Evolutionary conservation across 2,329 filamentous ascomycete genomes (phyloP), one percentile per base, ranked within the genome.

Genomic region (Cordyceps fumosorosea): DNA sequence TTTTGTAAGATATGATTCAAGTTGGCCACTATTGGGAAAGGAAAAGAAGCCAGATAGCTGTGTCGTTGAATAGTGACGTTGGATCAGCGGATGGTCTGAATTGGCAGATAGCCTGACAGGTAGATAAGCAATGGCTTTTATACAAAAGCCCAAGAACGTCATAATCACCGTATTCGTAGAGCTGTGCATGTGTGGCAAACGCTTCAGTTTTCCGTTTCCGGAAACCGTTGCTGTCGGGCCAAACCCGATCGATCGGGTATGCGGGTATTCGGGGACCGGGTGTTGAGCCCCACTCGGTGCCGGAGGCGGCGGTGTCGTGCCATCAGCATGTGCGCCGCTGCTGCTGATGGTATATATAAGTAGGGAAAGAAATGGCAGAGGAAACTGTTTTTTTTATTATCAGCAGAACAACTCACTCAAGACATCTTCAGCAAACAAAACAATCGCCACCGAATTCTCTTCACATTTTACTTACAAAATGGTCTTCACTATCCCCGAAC

Each of bases 401-500:
- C 40, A 42, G 14, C 14, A 42, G 3, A 42, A 18, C 40, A 42
- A 5, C 16, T 5, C 14, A 42, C 22, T 20, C 4, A 24, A 16
- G 20, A 34, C 8, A 37, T 29, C 5, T 8, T 12, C 12, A 48
- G 0, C 2, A 10, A 14, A 32, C 24, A 51, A 29, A 29, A 29
- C 26, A 29, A 29, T 29, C 26, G 14, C 24, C 14, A 32, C n/a
- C 26, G 6, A 54, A 4, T 40, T 18, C 2, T 42, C 4, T 20
- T 22, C 5, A 12, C 7, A 4, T 3, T 32, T 37, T n/a, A 18
- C 37, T 45, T 16, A n/a, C 47, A 60, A 53, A 6, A 60, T 61
- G 58, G 50, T 55, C 24, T 61, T 61, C 44, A 61, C 58, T 1
- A 61, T 61, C 29, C 58, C 58, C 11, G 58, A 61, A 40, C 58